Conservation (phyloP, 2,329 filamentous ascomycete genomes). For the Penicillium sp. region DNA sequence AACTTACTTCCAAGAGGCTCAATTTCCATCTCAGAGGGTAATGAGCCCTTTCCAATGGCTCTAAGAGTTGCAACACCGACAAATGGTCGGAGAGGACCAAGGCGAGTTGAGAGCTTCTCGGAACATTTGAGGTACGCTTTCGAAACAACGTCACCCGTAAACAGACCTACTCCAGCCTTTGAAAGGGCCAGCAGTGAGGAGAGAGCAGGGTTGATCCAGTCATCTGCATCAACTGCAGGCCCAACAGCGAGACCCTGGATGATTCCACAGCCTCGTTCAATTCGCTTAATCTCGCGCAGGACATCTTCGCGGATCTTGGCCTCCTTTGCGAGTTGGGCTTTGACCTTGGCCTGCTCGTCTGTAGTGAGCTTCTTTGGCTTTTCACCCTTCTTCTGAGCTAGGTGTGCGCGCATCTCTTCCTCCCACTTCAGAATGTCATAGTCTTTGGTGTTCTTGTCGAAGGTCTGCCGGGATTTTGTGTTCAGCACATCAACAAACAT, state of each 20-base stretch:
- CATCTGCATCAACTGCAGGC: conserved; percentile 83
- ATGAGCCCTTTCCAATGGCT: conserved; percentile 72
- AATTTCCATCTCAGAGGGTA: conserved; percentile 73
- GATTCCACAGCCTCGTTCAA: conserved; percentile 84
- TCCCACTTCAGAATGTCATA: conserved; percentile 98
- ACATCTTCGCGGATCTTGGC: conserved; percentile 76
- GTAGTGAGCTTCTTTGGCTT: conserved; percentile 86
- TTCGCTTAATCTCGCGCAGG: conserved; percentile 67
- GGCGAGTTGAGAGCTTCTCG: conserved; percentile 71
- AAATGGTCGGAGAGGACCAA: conserved; percentile 79
- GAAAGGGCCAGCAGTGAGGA: conserved; percentile 74
- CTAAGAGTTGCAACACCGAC: conserved; percentile 87
- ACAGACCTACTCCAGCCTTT: conserved; percentile 73
- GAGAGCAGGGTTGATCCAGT: conserved; percentile 87
- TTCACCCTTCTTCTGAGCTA: conserved; percentile 88
- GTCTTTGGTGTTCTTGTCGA: conserved; percentile 91
- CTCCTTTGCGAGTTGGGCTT: conserved; percentile 88
- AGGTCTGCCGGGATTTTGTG: conserved; percentile 73
- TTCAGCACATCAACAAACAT: conserved; percentile 89
- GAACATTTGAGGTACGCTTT: conserved; percentile 80
- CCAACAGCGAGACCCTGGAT: conserved; percentile 81
- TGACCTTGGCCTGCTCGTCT: conserved; percentile 88
- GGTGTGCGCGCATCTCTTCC: conserved; percentile 81
- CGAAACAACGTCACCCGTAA: conserved; percentile 80
- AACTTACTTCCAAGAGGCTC: conserved; percentile 75